Evolutionary conservation across 2,329 filamentous ascomycete species (phyloP), one percentile per base, ranked within the genome.

Genomic region (Cytospora leucostoma): DNA sequence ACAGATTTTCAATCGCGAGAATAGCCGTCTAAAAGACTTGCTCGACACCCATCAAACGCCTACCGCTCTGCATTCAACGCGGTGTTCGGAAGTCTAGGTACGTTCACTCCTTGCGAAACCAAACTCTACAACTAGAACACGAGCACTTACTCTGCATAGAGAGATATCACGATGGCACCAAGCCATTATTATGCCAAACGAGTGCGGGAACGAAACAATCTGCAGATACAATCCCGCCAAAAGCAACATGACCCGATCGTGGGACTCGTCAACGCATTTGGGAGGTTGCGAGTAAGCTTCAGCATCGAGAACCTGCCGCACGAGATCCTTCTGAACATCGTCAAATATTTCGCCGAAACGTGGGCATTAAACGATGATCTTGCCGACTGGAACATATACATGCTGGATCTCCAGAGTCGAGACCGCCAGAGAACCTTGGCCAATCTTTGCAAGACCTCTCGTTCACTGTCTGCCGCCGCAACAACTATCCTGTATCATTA

Each of bases 401-500:
- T 7, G 47, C 37, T 37, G 37, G 50, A 54, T 7, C 32, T 12
- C 8, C 32, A 60, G 7, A 60, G 58, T 17, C 54, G 38, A 19
- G 37, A 13, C n/a, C 40, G 58, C 8, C 58, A 60, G 8, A 4
- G 35, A n/a, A 35, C 58, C n/a, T 35, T 59, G 12, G 15, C 53
- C n/a, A 33, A 35, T 1, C 58, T 60, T 38, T 53, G 49, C 37
- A 44, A 35, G 37, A 47, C 58, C 4, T 60, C 35, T 19, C 58
- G 58, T 32, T 15, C 27, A 17, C 27, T 60, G 19, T 53, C 38
- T 19, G 12, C n/a, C 11, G 35, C 58, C 13, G 58, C 58, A 4
- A 60, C 50, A 12, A 53, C 49, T n/a, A 60, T 54, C 15, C 58
- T 60, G 21, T 60, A 60, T 15, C 32, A 21, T 7, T 60, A 50